phyloP scores from a whole-genome alignment of 2,329 filamentous ascomycete species.

The Pseudocercospora cruenta region DNA sequence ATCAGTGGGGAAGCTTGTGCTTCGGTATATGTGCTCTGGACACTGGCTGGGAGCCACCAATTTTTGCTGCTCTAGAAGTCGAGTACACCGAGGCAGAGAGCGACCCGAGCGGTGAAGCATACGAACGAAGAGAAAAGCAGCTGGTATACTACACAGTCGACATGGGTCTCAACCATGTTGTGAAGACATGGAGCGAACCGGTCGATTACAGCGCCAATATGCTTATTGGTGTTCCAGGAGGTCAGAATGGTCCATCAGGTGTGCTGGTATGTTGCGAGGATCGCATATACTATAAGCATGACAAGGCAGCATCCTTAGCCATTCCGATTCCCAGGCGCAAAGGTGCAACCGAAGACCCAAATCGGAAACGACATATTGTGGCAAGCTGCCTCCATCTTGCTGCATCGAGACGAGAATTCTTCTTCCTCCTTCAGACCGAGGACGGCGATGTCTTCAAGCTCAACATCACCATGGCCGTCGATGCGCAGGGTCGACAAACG shows the following conservation, averaged over 20 bases:
- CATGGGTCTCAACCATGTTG: conserved; percentile 93
- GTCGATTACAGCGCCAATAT: conserved; percentile 88
- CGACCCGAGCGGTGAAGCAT: conserved; percentile 82
- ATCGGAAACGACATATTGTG: conserved; percentile 83
- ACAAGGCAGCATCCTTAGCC: conserved; percentile 86
- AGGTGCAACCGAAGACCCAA: conserved; percentile 88
- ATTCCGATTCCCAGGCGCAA: conserved; percentile 85
- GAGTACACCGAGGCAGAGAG: conserved; percentile 91
- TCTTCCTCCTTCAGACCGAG: conserved; percentile 93
- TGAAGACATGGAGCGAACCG: conserved; percentile 92
- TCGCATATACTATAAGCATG: conserved; percentile 95
- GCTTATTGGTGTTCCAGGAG: conserved; percentile 93
- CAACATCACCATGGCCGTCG: conserved; percentile 86
- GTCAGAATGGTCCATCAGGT: conserved; percentile 89
- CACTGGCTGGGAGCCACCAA: conserved; percentile 94
- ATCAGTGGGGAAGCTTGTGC: conserved; percentile 88
- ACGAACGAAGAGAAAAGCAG: conserved; percentile 81
- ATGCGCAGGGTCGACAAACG: conserved; percentile 75
- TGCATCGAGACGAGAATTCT: conserved; percentile 79
- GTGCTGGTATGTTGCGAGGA: conserved; percentile 94
- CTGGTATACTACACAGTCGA: conserved; percentile 98
- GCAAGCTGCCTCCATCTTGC: conserved; percentile 97
- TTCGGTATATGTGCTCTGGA: conserved; percentile 87
- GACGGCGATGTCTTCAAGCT: conserved; percentile 99
- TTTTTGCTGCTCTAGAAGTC: conserved; percentile 92